Percentiles rank a stretch among this genome's conserved stretches.
Conservation (phyloP, 306 rosid species). For the Trifolium fragiferum region DNA sequence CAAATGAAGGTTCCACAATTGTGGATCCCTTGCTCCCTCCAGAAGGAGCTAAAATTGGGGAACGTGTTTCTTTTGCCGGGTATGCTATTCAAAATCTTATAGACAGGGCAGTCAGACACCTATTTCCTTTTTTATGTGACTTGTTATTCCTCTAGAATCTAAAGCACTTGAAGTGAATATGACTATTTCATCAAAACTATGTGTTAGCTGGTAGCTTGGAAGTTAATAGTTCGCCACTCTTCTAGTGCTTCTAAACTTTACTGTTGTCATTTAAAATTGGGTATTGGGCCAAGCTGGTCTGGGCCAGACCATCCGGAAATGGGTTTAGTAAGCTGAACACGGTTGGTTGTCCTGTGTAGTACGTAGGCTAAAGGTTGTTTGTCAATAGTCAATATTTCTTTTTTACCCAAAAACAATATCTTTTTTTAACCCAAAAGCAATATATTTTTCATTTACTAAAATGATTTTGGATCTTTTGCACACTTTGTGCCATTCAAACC, state of each 20-base stretch:
- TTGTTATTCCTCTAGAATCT: conserved; percentile 18
- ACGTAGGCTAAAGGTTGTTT: background rate
- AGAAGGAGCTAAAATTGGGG: conserved; percentile 84
- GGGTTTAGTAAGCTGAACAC: background rate
- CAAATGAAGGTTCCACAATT: conserved; percentile 73
- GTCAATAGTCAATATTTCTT: background rate
- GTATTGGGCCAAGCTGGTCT: background rate
- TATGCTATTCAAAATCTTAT: conserved; percentile 45
- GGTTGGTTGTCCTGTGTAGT: background rate
- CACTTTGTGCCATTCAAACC: background rate
- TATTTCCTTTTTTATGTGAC: background rate
- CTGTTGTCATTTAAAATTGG: conserved; percentile 1
- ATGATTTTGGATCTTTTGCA: background rate
- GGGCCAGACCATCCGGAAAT: background rate
- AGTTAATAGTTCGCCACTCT: background rate
- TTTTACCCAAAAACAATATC: background rate
- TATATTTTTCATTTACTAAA: background rate
- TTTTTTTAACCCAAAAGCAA: background rate
- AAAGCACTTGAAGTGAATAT: conserved; percentile 9
- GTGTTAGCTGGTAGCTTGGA: conserved; percentile 27
- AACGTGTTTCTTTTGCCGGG: conserved; percentile 79
- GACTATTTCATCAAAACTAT: conserved; percentile 7
- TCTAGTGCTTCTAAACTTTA: conserved; percentile 14
- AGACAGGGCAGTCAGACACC: conserved; percentile 17
- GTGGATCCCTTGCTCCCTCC: conserved; percentile 97